These are phyloP conservation scores for Zalerion maritima DNA, from an alignment of 495 filamentous ascomycete species.

Conservation along the genomic window DNA sequence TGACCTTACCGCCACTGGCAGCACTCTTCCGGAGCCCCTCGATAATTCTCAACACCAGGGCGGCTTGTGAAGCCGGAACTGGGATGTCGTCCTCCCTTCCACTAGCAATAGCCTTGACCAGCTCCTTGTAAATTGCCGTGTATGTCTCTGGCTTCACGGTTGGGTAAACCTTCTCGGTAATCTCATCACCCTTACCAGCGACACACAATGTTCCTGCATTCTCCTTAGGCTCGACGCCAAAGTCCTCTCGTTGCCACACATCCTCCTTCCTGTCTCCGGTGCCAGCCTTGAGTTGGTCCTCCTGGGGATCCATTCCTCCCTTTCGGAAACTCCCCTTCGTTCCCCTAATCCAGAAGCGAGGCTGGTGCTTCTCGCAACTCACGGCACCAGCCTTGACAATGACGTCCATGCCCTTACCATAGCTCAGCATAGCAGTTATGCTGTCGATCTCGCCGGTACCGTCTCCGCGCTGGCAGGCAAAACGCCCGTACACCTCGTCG, in stretches of 20 bases:
- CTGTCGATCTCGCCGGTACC: conserved; percentile 49
- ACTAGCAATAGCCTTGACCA: conserved; percentile 49
- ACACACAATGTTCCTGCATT: conserved; percentile 27
- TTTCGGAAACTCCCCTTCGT: conserved; percentile 73
- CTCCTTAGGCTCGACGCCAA: conserved; percentile 46
- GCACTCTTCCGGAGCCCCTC: conserved; percentile 60
- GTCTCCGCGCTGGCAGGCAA: conserved; percentile 50
- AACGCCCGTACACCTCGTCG: conserved; percentile 47
- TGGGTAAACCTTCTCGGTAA: conserved; percentile 29
- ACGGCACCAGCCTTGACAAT: conserved; percentile 57
- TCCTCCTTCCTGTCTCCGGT: conserved; percentile 15
- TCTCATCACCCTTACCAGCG: conserved; percentile 19
- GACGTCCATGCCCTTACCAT: conserved; percentile 42
- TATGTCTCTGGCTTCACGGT: conserved; percentile 61
- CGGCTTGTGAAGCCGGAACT: conserved; percentile 56
- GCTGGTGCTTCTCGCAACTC: conserved; percentile 53
- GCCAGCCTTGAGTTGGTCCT: conserved; percentile 63
- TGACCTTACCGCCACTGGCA: conserved; percentile 46
- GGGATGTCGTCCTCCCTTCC: conserved; percentile 45
- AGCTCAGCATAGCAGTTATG: conserved; percentile 54
- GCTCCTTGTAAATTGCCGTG: conserved; percentile 52
- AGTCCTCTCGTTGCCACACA: too few relatives aligned
- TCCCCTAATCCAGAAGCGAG: conserved; percentile 70
- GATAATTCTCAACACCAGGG: conserved; percentile 58
- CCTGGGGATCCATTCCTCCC: conserved; percentile 64